Evolutionary conservation across 805 yeast species (phyloP).

Genomic region (Candida odintsovae): DNA sequence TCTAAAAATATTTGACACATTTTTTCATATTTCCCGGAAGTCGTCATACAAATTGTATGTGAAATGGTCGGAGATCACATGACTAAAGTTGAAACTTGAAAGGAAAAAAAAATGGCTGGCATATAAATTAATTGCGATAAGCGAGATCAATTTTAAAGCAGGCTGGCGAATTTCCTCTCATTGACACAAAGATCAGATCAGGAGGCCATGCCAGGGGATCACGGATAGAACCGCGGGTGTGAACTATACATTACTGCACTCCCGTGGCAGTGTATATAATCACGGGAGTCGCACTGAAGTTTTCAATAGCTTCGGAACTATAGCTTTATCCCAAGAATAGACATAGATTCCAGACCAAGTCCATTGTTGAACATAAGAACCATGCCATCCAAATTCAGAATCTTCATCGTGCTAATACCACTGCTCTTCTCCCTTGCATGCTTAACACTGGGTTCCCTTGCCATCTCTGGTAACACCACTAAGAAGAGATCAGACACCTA

Average conservation of each 20-base stretch:
- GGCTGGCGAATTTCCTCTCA: not conserved
- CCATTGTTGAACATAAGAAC: not conserved
- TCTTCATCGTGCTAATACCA: slow-evolving; percentile 22
- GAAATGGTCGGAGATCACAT: not conserved
- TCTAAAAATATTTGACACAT: not conserved
- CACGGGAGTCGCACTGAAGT: too few species aligned
- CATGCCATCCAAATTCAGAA: slow-evolving; percentile 24
- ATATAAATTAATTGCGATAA: not conserved
- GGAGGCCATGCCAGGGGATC: not conserved
- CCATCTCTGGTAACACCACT: slow-evolving; percentile 45
- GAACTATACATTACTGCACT: too few species aligned
- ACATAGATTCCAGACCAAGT: too few species aligned
- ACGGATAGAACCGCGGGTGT: not conserved
- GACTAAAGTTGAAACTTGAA: not conserved
- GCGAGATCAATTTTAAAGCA: not conserved
- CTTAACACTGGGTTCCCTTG: slow-evolving; percentile 40
- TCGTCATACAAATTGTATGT: not conserved
- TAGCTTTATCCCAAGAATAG: too few species aligned
- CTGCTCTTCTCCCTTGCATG: slow-evolving; percentile 35
- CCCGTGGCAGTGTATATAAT: too few species aligned
- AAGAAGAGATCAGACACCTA: slow-evolving; percentile 37
- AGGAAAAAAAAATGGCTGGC: not conserved
- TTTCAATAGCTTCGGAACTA: too few species aligned
- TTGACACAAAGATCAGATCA: not conserved
- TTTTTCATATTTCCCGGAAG: not conserved